These are phyloP conservation scores for Amanita polypyramis DNA, from an alignment of 768 basidiomycete genomes.

Conservation along the genomic window DNA sequence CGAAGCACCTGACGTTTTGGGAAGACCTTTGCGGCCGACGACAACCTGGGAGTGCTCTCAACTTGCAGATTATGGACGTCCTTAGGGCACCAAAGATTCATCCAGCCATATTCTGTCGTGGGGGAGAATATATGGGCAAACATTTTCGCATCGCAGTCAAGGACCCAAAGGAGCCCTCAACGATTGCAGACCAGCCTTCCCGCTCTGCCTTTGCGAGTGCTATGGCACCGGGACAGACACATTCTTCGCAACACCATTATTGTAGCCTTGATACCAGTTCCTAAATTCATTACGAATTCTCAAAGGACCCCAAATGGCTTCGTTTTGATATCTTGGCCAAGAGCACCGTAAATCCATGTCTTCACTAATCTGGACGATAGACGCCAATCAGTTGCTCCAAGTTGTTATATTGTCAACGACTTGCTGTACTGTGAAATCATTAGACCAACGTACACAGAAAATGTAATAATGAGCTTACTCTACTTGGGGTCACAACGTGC, in stretches of 20 bases:
- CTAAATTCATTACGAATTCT: too few species aligned
- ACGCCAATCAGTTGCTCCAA: too few species aligned
- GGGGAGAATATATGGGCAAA: constrained; percentile 18
- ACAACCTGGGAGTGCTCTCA: constrained; percentile 5
- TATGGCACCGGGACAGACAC: too few species aligned
- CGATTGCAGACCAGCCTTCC: neutral
- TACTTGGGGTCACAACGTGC: neutral
- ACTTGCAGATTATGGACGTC: constrained; percentile 14
- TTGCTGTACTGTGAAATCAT: too few species aligned
- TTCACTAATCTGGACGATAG: too few species aligned
- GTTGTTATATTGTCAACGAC: too few species aligned
- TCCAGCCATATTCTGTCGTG: constrained; percentile 16
- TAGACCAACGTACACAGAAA: neutral
- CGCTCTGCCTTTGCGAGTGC: too few species aligned
- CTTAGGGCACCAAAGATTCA: constrained; percentile 13
- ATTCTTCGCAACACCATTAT: too few species aligned
- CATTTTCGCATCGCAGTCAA: constrained; percentile 12
- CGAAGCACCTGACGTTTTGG: neutral
- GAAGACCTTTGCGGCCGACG: neutral
- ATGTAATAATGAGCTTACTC: neutral
- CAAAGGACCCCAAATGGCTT: too few species aligned
- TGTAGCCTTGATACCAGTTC: too few species aligned
- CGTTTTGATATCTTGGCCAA: too few species aligned
- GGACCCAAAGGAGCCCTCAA: neutral
- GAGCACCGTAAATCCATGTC: too few species aligned